These are phyloP conservation scores for Aspergillus sp. DNA, from an alignment of 2,329 filamentous ascomycete species.

Conservation along the genomic window DNA sequence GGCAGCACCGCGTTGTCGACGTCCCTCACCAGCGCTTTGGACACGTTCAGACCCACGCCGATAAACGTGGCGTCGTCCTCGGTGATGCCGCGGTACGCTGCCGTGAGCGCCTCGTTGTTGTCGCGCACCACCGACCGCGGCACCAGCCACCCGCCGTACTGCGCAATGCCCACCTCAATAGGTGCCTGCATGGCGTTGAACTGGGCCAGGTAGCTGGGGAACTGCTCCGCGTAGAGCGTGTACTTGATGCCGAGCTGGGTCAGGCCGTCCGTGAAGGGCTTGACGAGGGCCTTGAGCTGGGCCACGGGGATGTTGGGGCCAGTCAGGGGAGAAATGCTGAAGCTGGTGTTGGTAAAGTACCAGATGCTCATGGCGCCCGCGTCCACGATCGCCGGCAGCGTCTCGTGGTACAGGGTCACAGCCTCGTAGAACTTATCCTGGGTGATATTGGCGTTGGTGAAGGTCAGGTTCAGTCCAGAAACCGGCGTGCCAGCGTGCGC, in stretches of 20 bases:
- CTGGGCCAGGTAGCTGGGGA: conserved; percentile 29
- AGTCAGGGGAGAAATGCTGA: conserved; percentile 46
- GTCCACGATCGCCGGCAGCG: conserved; percentile 50
- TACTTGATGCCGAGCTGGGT: conserved; percentile 33
- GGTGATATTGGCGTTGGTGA: conserved; percentile 33
- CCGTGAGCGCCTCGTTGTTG: conserved; percentile 29
- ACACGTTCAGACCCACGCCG: conserved; percentile 39
- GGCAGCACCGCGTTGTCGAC: conserved; percentile 42
- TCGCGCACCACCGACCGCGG: conserved; percentile 32
- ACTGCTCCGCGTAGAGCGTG: conserved; percentile 25
- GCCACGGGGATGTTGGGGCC: conserved; percentile 46
- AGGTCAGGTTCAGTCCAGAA: conserved; percentile 45
- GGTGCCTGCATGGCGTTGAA: conserved; percentile 30
- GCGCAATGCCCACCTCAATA: conserved; percentile 38
- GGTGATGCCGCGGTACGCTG: conserved; percentile 33
- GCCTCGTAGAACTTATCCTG: conserved; percentile 50
- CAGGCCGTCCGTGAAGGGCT: conserved; percentile 44
- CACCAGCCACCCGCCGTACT: conserved; percentile 35
- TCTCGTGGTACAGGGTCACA: conserved; percentile 47
- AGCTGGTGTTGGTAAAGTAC: conserved; percentile 52
- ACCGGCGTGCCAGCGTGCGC: conserved; percentile 46
- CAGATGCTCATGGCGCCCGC: conserved; percentile 51
- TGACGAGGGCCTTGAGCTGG: conserved; percentile 46
- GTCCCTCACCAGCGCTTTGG: conserved; percentile 37
- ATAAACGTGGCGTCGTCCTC: conserved; percentile 33